Evolutionary conservation across 768 basidiomycete genomes (phyloP), one percentile per base, ranked within the genome.

Genomic region (Gyrodon lividus): DNA sequence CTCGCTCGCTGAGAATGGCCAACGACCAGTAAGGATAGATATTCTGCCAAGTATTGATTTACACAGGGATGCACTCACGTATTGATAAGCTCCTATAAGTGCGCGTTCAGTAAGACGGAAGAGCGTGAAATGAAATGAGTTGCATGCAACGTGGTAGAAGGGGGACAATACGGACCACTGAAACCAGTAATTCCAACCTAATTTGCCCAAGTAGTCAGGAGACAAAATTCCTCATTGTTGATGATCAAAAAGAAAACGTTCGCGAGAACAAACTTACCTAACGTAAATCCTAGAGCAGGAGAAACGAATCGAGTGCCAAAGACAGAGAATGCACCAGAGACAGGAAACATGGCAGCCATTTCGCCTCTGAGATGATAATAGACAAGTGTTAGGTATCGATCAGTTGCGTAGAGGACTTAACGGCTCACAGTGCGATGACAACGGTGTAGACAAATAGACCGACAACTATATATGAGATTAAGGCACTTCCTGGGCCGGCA

Each of bases 281-380:
- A 67, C 17, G 81, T 80, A 58, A 83, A 84, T 5, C 80, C 83
- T 24, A 85, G 71, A 2, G 80, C 77, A 19, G 79, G 78, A 12
- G 81, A 81, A 40, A 85, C 77, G 52, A 84, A 84, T 26, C 82
- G 75, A 17, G 74, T 69, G 1, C 80, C 81, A 52, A 84, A 82
- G 19, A 72, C 69, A 16, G 82, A 78, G 62, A 84, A 84, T 30
- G 80, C 78, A 30, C 82, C 84, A 22, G 80, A 79, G 22, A 84
- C 79, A 0, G 81, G 83, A 51, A 74, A 83, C 69, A 83, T 78
- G 16, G 80, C 75, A 19, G 83, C 74, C 84, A 87, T 85, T 61
- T 86, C 84, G 10, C 83, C 83, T 28, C 79, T 81, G 28, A 39
- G 22, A 53, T n/a, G 19, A 30, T n/a, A 17, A 22, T 33, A 17